These are phyloP conservation scores for Fusarium irregulare DNA, from an alignment of 2,329 filamentous ascomycete species.

Conservation along the genomic window DNA sequence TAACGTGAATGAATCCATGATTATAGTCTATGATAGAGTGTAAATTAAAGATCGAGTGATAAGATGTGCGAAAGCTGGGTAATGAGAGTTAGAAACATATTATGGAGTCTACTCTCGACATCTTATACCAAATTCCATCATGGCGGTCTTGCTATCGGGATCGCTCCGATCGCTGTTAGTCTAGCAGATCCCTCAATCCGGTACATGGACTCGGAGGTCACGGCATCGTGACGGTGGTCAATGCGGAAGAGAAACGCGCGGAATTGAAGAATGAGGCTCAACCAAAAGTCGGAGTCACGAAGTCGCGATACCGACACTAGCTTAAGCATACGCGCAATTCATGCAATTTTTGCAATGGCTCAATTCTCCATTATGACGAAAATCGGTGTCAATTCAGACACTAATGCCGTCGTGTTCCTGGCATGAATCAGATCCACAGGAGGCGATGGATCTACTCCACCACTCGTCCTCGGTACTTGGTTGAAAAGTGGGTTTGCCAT, in stretches of 20 bases:
- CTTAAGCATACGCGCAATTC: neutral
- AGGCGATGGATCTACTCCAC: neutral
- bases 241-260: neutral
- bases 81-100: neutral
- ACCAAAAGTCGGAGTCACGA: neutral
- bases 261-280: slow-evolving; percentile 3
- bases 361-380: neutral
- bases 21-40: no score
- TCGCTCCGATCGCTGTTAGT: neutral
- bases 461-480: slow-evolving; percentile 4
- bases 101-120: neutral
- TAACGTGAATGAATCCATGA: neutral
- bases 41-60: no score
- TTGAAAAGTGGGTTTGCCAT: neutral
- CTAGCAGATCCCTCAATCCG: neutral
- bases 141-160: neutral
- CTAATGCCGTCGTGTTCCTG: neutral
- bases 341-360: neutral
- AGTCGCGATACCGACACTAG: neutral
- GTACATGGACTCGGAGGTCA: neutral
- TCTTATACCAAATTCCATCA: neutral
- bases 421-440: neutral
- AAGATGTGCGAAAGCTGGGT: no score
- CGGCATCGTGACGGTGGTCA: neutral
- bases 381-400: neutral